Percentiles rank a stretch among this genome's conserved stretches.
Conservation (phyloP, 2,329 filamentous ascomycete species). For the Trichoderma sp. region DNA sequence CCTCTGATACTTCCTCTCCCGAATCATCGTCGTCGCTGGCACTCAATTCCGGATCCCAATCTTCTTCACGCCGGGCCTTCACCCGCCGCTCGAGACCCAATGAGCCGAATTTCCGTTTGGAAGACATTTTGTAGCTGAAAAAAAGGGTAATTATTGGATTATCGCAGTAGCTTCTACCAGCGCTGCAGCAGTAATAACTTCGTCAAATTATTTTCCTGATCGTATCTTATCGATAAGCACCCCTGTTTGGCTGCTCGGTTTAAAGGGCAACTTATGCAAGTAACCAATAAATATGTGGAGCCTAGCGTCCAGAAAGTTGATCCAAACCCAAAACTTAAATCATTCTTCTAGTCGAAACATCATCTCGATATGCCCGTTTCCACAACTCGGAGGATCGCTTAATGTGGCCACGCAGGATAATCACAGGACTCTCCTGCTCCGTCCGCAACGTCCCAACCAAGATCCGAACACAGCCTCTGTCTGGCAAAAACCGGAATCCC, state of each 20-base stretch:
- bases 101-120: slow-evolving; percentile 40
- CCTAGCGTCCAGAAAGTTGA: not conserved
- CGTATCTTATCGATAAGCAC: slow-evolving; percentile 2
- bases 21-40: slow-evolving; percentile 34
- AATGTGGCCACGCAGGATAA: not conserved
- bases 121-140: not conserved
- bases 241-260: not conserved
- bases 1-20: slow-evolving; percentile 28
- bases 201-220: not conserved
- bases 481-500: not conserved
- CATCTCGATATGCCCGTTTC: not conserved
- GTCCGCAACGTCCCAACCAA: no score
- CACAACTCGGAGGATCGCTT: not conserved
- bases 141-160: not conserved
- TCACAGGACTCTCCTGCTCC: not conserved
- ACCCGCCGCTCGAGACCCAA: slow-evolving; percentile 42
- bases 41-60: slow-evolving; percentile 38
- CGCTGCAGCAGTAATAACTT: not conserved
- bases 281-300: slow-evolving; percentile 1
- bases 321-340: not conserved
- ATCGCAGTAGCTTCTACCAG: not conserved
- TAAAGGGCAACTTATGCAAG: slow-evolving; percentile 8
- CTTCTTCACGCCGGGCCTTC: slow-evolving; percentile 43
- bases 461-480: not conserved
- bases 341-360: not conserved